Evolutionary conservation across 1,139 yeast genomes (phyloP).

Genomic region (Geotrichum phurueaensis): DNA sequence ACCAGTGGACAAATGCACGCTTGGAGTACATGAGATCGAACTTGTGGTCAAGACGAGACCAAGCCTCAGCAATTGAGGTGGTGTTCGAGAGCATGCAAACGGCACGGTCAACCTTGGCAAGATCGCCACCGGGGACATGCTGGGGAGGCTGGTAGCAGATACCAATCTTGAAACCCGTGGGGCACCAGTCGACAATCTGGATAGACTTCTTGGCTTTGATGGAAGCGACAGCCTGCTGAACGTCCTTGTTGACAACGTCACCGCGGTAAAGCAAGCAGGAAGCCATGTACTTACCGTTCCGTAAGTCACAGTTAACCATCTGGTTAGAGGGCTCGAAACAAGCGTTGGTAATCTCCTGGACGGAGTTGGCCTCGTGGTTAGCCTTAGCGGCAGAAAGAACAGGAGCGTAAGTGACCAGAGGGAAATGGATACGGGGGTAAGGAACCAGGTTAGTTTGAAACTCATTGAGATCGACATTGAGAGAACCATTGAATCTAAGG

Average conservation of each 20-base stretch:
- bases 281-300: constrained; percentile 96
- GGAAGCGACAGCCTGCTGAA: constrained; percentile 88
- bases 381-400: constrained; percentile 89
- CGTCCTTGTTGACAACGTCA: constrained; percentile 96
- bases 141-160: constrained; percentile 97
- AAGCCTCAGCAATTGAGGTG: constrained; percentile 96
- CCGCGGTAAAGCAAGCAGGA: constrained; percentile 96
- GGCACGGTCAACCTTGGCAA: constrained; percentile 91
- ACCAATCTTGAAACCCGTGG: constrained; percentile 98
- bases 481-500: constrained; percentile 91
- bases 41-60: constrained; percentile 95
- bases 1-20: constrained; percentile 99
- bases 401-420: constrained; percentile 95
- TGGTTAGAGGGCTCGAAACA: constrained; percentile 98
- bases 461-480: constrained; percentile 93
- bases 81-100: constrained; percentile 97
- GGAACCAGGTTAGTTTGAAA: constrained; percentile 98
- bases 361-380: constrained; percentile 84
- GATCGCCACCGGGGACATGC: constrained; percentile 78
- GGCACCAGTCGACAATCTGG: constrained; percentile 98
- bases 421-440: constrained; percentile 98
- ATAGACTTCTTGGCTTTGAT: constrained; percentile 91
- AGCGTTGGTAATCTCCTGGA: constrained; percentile 90
- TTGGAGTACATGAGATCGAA: constrained; percentile 97
- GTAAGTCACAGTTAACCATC: constrained; percentile 98